Base-by-base conservation (phyloP, 2,329 filamentous ascomycete species). In the Dactylellina parvicollis region DNA sequence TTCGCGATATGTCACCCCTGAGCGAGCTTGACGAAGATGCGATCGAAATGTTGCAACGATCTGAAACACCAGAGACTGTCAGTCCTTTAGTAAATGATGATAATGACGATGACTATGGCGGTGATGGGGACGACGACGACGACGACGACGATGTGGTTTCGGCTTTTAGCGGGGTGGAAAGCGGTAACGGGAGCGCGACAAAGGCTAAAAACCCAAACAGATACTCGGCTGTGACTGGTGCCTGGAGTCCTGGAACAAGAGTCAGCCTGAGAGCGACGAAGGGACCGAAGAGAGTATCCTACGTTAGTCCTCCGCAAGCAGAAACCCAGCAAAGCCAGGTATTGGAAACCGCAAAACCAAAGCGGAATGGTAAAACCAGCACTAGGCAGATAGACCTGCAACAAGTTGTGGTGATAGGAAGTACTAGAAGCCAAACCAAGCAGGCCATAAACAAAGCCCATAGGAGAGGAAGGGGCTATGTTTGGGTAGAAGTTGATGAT, bases 1-100 rank as follows among this genome's bases (percentile, higher is more conserved):
- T 74, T 18, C 61, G 70, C 5, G 70, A 74, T 32, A 74, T 74
- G 70, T 74, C 70, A 9, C 70, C 70, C n/a, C 61, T 74, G 9
- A 74, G 70, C 36, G 70, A 74, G 32, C 36, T 74, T 22, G 70
- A 74, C 26, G 70, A 74, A 46, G 70, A 74, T 26, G 62, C 59
- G 16, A 62, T 74, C 36, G 70, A 74, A 50, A 69, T 60, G 56
- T 56, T 74, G 10, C 69, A 73, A 20, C 54, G 42, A 12, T 30
- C 54, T 22, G 69, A 66, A 14, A 61, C 60, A 12, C 55, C 69
- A 0, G 69, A 73, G 14, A 38, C 14, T 22, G 44, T 55, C 18
- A 65, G 60, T 3, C 61, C 69, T 18, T 20, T 56, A 2, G 32
- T 20, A 14, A 56, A 67, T 16, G 70, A 69, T 32, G n/a, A n/a